Percentiles rank a stretch among this genome's conserved stretches.
Conservation (phyloP, 768 basidiomycete species). For the Mycena crocata region DNA sequence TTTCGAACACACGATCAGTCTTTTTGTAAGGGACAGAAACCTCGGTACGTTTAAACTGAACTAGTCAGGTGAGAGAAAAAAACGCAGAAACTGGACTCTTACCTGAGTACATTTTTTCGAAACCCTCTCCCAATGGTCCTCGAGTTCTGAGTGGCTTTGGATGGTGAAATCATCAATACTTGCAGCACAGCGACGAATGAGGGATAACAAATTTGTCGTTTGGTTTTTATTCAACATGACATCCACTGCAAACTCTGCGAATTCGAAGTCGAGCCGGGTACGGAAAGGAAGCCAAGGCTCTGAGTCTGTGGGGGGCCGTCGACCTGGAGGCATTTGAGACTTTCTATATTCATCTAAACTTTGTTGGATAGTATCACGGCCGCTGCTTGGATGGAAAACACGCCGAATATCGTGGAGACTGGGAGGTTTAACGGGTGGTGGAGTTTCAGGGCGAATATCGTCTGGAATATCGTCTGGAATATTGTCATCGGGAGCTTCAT, state of each 20-base stretch:
- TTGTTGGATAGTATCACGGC: background rate
- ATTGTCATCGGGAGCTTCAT: too few species aligned
- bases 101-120: conserved; percentile 1
- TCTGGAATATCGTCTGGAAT: too few species aligned
- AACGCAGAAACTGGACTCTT: background rate
- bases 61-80: background rate
- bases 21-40: conserved; percentile 9
- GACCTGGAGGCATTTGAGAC: background rate
- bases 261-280: conserved; percentile 7
- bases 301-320: background rate
- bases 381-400: background rate
- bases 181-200: background rate
- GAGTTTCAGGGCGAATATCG: too few species aligned
- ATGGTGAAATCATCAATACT: background rate
- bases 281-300: background rate
- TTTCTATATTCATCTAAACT: background rate
- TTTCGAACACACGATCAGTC: background rate
- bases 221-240: background rate
- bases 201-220: background rate
- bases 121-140: conserved; percentile 1
- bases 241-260: conserved; percentile 1
- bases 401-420: background rate
- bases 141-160: background rate
- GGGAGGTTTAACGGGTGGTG: too few species aligned
- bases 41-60: background rate